These are phyloP conservation scores for Aspergillus pseudoviridinutans DNA, from an alignment of 2,329 filamentous ascomycete species.

Conservation along the genomic window DNA sequence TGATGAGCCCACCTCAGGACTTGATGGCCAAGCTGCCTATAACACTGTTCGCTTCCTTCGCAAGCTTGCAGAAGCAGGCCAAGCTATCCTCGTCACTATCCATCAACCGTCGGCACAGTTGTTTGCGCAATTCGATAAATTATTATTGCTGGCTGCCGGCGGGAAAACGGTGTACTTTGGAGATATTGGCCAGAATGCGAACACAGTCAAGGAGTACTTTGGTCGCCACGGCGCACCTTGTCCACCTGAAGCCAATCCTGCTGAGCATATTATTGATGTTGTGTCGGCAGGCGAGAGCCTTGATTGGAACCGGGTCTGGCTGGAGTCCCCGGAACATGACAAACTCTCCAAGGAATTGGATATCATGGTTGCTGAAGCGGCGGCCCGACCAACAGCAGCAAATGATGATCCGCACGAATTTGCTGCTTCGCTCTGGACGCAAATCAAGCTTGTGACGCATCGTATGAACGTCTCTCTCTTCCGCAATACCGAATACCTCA, in stretches of 20 bases:
- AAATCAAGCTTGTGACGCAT: slow-evolving; percentile 62
- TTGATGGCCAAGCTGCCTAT: slow-evolving; percentile 64
- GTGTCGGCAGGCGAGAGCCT: slow-evolving; percentile 48
- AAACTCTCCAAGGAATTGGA: slow-evolving; percentile 57
- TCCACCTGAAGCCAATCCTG: slow-evolving; percentile 57
- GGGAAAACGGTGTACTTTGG: slow-evolving; percentile 72
- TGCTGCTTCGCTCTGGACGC: slow-evolving; percentile 59
- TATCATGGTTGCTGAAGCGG: slow-evolving; percentile 51
- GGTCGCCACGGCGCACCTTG: slow-evolving; percentile 60
- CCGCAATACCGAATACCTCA: slow-evolving; percentile 63
- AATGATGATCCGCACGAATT: slow-evolving; percentile 52
- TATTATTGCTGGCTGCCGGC: slow-evolving; percentile 61
- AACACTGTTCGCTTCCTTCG: slow-evolving; percentile 63
- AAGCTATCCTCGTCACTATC: slow-evolving; percentile 67
- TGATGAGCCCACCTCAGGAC: slow-evolving; percentile 66
- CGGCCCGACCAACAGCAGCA: slow-evolving; percentile 38
- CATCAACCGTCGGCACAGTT: slow-evolving; percentile 65
- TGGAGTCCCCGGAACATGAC: slow-evolving; percentile 56
- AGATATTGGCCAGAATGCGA: slow-evolving; percentile 60
- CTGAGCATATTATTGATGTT: slow-evolving; percentile 54
- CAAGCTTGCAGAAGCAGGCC: slow-evolving; percentile 60
- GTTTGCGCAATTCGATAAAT: slow-evolving; percentile 67
- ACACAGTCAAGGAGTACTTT: slow-evolving; percentile 64
- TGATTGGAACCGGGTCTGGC: slow-evolving; percentile 70
- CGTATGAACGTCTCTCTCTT: slow-evolving; percentile 63